phyloP scores from a whole-genome alignment of 371 early-diverging fungal genomes.

The Syncephalastrum racemosum region DNA sequence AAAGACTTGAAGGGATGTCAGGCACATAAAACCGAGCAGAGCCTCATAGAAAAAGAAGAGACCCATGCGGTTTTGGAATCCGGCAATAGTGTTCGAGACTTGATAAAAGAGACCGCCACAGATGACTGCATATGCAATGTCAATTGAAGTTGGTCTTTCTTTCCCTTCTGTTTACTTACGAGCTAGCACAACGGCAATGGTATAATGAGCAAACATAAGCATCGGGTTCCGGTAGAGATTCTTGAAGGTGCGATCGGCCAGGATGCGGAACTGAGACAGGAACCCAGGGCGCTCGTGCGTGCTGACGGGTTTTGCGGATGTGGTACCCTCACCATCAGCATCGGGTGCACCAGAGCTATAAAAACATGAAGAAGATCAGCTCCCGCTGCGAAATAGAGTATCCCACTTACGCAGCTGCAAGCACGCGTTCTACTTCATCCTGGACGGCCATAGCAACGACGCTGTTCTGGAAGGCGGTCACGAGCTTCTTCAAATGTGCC shows the following conservation, averaged over 20 bases:
- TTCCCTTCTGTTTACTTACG: slow-evolving; percentile 34
- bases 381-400: not conserved
- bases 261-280: slow-evolving; percentile 76
- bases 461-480: slow-evolving; percentile 49
- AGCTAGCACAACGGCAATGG: slow-evolving; percentile 70
- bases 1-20: slow-evolving; percentile 77
- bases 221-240: slow-evolving; percentile 88
- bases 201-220: slow-evolving; percentile 83
- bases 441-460: slow-evolving; percentile 33
- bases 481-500: slow-evolving; percentile 45
- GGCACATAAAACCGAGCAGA: slow-evolving; percentile 76
- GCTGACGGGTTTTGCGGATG: slow-evolving; percentile 21
- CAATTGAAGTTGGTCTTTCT: not conserved
- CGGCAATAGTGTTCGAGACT: slow-evolving; percentile 76
- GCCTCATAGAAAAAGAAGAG: slow-evolving; percentile 83
- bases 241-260: slow-evolving; percentile 82
- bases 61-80: slow-evolving; percentile 89
- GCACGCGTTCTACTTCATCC: slow-evolving; percentile 47
- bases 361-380: too few relatives aligned
- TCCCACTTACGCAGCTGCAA: slow-evolving; percentile 19
- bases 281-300: slow-evolving; percentile 62
- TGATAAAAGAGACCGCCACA: slow-evolving; percentile 85
- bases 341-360: slow-evolving; percentile 14
- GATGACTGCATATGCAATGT: slow-evolving; percentile 34
- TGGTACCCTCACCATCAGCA: slow-evolving; percentile 18